Base-by-base conservation (phyloP, 176 grass and related monocot genomes). In the Juncus effusus region DNA sequence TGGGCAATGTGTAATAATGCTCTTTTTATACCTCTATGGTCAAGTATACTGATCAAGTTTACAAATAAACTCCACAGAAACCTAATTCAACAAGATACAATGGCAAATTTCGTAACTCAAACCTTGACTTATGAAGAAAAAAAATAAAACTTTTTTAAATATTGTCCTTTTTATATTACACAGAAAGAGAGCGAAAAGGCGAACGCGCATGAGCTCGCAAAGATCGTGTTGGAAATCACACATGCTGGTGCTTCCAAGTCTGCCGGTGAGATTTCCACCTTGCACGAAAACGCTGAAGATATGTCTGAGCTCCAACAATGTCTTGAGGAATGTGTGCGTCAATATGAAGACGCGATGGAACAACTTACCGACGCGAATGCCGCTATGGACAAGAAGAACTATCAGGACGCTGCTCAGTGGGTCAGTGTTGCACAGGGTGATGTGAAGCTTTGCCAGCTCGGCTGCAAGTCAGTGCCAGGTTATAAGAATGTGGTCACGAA, bases 261-360 rank as follows among this genome's bases (percentile, higher is more conserved):
- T 14, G 75, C 76, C 13, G 68, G 42, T 3, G 69, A 72, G 54
- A 4, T 84, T 57, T 75, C 62, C 83, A 14, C 70, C 68, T 5
- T 67, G 61, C 75, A 52, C 19, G 74, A 77, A n/a, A 67, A 74
- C 44, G 11, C 78, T 3, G 67, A 59, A 54, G 76, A 73, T 61
- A 82, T 81, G 56, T 38, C 74, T 1, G 70, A 77, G 59, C 60
- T 89, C 63, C 78, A 95, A 54, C 80, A 96, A 51, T 90, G 83
- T 59, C 73, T 90, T 1, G 83, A 81, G 42, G 81, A 82, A 57
- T 87, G 81, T 62, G 66, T 69, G 51, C 60, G 65, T 41, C 65
- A 82, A 75, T 90, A 95, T 52, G 81, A 81, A 51, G 84, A 82
- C 55, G 83, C 81, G 13, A 82, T 85, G 72, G 84, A 96, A 77